Evolutionary conservation across 306 rosid genomes (phyloP).

Genomic region (Coriaria nepalensis): DNA sequence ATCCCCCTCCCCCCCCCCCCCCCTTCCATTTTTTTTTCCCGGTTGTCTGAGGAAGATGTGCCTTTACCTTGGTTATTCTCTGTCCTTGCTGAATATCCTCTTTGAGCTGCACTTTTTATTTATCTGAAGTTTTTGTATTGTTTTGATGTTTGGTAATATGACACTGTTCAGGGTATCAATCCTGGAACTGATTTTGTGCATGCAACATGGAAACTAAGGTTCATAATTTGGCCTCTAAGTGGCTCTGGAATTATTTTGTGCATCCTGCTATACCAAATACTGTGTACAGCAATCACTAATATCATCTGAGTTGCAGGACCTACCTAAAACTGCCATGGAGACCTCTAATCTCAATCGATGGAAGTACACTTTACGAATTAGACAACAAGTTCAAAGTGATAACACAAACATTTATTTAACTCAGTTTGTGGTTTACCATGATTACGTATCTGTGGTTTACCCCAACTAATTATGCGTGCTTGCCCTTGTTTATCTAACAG

Average conservation of each 20-base stretch:
- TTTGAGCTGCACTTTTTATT: background rate
- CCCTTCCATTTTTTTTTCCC: no score
- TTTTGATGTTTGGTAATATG: background rate
- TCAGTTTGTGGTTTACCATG: background rate
- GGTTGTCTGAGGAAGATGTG: no score
- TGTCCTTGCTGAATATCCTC: background rate
- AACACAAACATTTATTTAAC: conserved; percentile 3
- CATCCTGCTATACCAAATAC: background rate
- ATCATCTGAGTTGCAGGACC: conserved; percentile 46
- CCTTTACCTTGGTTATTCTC: no score
- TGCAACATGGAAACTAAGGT: conserved; percentile 90
- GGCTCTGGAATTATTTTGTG: background rate
- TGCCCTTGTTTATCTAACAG: conserved; percentile 26
- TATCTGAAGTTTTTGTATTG: background rate
- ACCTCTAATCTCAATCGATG: conserved; percentile 63
- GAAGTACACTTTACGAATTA: conserved; percentile 62
- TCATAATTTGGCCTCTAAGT: conserved; percentile 12
- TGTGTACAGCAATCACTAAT: background rate
- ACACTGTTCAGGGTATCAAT: conserved; percentile 33
- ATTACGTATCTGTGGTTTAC: background rate
- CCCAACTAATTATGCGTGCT: conserved; percentile 5
- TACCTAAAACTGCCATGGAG: conserved; percentile 85
- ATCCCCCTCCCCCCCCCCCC: no score
- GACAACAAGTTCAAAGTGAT: conserved; percentile 43
- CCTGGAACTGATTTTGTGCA: conserved; percentile 34